These are phyloP conservation scores for Tilletia horrida DNA, from an alignment of 1,284 basidiomycete species.

Conservation along the genomic window DNA sequence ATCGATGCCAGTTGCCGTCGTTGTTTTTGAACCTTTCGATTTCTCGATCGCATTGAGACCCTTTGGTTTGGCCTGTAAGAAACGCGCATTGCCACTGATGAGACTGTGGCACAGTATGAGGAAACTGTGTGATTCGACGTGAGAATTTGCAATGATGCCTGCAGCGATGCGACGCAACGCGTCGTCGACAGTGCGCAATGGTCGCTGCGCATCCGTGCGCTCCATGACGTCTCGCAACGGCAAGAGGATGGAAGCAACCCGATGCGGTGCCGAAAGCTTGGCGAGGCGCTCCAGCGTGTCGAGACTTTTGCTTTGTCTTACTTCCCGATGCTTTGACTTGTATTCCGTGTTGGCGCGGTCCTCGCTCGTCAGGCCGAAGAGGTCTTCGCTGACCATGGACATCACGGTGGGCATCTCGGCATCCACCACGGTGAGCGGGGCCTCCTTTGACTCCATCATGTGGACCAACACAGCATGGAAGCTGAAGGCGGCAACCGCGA, in stretches of 20 bases:
- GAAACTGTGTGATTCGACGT: slow-evolving; percentile 69
- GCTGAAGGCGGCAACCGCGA: slow-evolving; percentile 84
- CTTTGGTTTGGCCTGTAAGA: slow-evolving; percentile 55
- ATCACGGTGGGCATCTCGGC: slow-evolving; percentile 59
- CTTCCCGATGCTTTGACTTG: slow-evolving; percentile 68
- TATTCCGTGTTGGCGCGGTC: slow-evolving; percentile 85
- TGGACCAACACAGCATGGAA: slow-evolving; percentile 78
- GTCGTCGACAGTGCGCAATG: slow-evolving; percentile 84
- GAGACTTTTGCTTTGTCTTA: slow-evolving; percentile 52
- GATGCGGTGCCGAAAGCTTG: slow-evolving; percentile 36
- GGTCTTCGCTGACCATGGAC: slow-evolving; percentile 81
- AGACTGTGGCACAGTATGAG: slow-evolving; percentile 83
- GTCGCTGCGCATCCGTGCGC: slow-evolving; percentile 75
- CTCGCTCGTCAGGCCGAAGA: slow-evolving; percentile 89
- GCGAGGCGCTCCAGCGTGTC: slow-evolving; percentile 53
- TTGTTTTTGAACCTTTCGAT: neutral
- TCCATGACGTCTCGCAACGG: slow-evolving; percentile 83
- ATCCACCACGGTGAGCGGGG: slow-evolving; percentile 9
- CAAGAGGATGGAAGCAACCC: slow-evolving; percentile 72
- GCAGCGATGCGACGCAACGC: slow-evolving; percentile 75
- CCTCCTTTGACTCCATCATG: slow-evolving; percentile 30
- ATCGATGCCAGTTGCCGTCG: slow-evolving; percentile 22
- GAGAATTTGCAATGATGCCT: slow-evolving; percentile 78
- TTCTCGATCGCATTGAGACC: slow-evolving; percentile 8
- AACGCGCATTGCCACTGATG: slow-evolving; percentile 83